Conservation (phyloP, 345 rosid genomes). For the Ceriops tagal region DNA sequence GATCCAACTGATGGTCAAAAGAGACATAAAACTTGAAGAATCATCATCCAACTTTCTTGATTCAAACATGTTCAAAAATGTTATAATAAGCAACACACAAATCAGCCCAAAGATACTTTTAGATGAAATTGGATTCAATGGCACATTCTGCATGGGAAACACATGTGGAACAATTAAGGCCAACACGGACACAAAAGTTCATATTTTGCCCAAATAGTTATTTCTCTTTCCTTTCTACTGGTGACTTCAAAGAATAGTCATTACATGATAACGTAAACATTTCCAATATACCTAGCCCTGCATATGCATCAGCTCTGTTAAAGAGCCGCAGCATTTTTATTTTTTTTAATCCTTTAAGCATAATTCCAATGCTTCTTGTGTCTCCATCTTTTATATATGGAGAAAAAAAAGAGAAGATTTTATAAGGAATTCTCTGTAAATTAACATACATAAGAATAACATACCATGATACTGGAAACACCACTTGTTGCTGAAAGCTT, state of each 20-base stretch:
- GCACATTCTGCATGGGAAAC: no score
- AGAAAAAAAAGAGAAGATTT: not conserved
- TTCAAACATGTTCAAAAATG: conserved; percentile 8
- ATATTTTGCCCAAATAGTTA: no score
- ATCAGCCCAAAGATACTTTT: no score
- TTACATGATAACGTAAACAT: no score
- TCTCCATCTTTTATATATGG: not conserved
- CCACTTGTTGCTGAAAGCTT: conserved; percentile 59
- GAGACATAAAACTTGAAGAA: conserved; percentile 25
- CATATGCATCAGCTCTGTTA: no score
- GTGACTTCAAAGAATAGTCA: no score
- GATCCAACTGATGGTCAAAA: conserved; percentile 56
- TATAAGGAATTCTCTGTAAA: not conserved
- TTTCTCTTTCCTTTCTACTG: no score
- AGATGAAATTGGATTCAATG: no score
- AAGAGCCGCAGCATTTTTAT: not conserved
- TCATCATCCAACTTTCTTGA: conserved; percentile 9
- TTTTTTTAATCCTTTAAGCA: not conserved
- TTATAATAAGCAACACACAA: not conserved
- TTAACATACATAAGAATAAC: not conserved
- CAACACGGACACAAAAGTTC: no score
- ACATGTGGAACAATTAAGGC: no score
- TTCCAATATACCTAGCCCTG: no score
- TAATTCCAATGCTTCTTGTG: not conserved
- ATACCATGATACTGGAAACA: conserved; percentile 74